Evolutionary conservation across 257 asterid species (phyloP), one percentile per base, ranked within the genome.

Genomic region (Primulina huaijiensis): DNA sequence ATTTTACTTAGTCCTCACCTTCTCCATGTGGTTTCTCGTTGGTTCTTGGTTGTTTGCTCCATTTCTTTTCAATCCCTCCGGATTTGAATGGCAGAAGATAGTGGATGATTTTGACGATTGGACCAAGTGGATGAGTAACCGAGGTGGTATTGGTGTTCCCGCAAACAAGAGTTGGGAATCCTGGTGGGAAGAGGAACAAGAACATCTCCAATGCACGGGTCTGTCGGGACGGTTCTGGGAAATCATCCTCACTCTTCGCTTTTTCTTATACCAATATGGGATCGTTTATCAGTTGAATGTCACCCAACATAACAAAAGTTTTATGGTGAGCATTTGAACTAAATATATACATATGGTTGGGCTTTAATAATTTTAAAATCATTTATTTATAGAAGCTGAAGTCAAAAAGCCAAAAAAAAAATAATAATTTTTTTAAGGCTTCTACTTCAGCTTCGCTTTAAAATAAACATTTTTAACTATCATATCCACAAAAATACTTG

Each of bases 151-250:
- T 25, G 98, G 98, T 38, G 92, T 92, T 53, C 96, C 96, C 0
- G 89, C 96, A 33, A 77, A 76, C 74, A 90, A 92, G 86, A 92
- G 98, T 71, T 92, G 98, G 98, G 98, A 92, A 72, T 92, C 98
- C 1, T 92, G 98, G 98, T 92, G 98, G 98, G 82, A 83, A 6
- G 97, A 90, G 79, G 98, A 92, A 83, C 97, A 87, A 71, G 96
- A 87, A 74, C 99, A 93, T 80, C 94, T 93, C 20, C 81, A 82
- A 38, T 34, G 72, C 76, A 90, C 97, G 1, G 96, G 96, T 21
- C 56, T 88, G 5, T 60, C 81, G 1, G 99, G 99, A 8, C 78
- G 95, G 10, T 66, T 86, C 72, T 82, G 86, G 72, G 99, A 93
- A 78, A 80, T 89, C 71, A 19, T 90, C 59, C 92, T 93, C 20